Percentiles rank a stretch among this genome's conserved stretches.
Conservation (phyloP, 2,329 filamentous ascomycete genomes). For the Tolypocladium amazonense region DNA sequence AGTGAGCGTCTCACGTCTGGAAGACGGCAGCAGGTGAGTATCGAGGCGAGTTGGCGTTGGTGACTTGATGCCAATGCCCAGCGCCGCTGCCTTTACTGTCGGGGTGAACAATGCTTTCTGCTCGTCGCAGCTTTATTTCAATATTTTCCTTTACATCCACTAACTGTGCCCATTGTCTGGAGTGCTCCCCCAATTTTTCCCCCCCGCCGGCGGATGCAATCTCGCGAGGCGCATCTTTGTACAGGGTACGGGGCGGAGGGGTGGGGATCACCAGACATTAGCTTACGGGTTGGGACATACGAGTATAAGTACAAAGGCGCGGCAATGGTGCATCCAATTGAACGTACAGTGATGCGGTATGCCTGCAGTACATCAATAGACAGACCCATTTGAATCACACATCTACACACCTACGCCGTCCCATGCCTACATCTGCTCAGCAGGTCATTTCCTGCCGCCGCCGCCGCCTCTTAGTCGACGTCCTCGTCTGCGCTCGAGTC, state of each 20-base stretch:
- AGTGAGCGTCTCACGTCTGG: neutral
- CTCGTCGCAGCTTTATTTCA: neutral
- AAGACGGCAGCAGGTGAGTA: neutral
- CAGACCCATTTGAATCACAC: neutral
- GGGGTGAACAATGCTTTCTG: neutral
- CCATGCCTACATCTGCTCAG: neutral
- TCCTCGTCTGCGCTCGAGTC: constrained; percentile 43
- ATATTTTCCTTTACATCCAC: neutral
- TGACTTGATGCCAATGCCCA: neutral
- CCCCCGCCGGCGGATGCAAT: neutral
- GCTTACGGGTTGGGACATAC: too few species aligned
- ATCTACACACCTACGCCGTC: neutral
- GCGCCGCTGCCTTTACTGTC: neutral
- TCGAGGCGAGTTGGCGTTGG: neutral
- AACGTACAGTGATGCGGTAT: neutral
- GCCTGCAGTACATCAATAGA: neutral
- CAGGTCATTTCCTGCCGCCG: neutral
- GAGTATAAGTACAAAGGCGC: too few species aligned
- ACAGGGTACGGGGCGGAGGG: neutral
- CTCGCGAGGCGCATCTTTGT: neutral
- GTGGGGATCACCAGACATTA: too few species aligned
- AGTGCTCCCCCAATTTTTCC: neutral
- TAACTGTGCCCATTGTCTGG: neutral
- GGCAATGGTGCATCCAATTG: neutral
- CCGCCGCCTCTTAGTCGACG: constrained; percentile 14